A percentile compares a stretch with the other conserved stretches of the same genome.
Conservation (phyloP, 495 filamentous ascomycete species). For the Lentithecium fluviatile region DNA sequence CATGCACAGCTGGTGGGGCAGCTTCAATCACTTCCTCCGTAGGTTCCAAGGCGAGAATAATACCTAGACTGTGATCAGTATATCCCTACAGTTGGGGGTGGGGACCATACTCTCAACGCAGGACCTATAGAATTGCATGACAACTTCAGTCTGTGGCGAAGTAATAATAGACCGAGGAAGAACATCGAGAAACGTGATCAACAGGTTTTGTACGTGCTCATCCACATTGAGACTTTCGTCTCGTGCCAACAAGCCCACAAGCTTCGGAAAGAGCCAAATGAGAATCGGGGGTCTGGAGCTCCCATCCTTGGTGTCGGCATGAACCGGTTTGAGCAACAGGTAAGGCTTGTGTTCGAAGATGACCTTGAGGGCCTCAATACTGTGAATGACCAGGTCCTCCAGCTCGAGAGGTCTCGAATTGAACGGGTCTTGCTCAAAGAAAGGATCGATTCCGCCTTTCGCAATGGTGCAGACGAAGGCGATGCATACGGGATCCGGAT, state of each 20-base stretch:
- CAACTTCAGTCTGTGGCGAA: constrained; percentile 28
- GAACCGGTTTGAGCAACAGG: constrained; percentile 55
- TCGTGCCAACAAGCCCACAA: constrained; percentile 57
- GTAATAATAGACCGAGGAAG: constrained; percentile 17
- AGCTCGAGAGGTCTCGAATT: constrained; percentile 47
- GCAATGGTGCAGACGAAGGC: constrained; percentile 80
- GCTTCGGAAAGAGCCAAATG: constrained; percentile 71
- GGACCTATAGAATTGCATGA: constrained; percentile 29
- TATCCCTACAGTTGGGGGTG: not conserved
- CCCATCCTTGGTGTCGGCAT: constrained; percentile 49
- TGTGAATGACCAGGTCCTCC: constrained; percentile 60
- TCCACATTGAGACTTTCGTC: constrained; percentile 26
- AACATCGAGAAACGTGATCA: constrained; percentile 18
- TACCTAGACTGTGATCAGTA: constrained; percentile 17
- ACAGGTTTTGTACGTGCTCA: constrained; percentile 35
- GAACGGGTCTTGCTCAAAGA: constrained; percentile 62
- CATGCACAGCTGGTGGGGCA: not conserved
- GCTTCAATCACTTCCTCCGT: not conserved
- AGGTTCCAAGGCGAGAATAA: constrained; percentile 13
- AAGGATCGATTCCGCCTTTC: constrained; percentile 71
- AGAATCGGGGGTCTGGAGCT: constrained; percentile 58
- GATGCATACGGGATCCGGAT: constrained; percentile 66
- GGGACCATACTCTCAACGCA: constrained; percentile 39
- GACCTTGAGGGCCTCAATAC: constrained; percentile 68
- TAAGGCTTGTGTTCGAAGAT: constrained; percentile 72